Base-by-base conservation (phyloP, 1,284 basidiomycete species). In the Tranzscheliella williamsii region DNA sequence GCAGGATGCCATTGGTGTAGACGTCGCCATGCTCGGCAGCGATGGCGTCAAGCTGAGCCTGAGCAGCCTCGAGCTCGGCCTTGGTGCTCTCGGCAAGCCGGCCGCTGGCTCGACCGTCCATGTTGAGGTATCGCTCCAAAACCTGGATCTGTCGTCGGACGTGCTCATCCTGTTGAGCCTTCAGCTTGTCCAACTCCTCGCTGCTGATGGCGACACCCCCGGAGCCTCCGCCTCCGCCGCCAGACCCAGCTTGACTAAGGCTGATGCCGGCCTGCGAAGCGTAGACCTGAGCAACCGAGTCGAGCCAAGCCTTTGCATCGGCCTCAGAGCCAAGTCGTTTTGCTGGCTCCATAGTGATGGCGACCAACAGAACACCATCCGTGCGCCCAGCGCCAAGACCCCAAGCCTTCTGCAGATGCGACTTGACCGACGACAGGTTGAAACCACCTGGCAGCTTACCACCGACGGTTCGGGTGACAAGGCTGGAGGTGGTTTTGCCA, bases 361-460 rank as follows among this genome's bases (percentile, higher is more conserved):
- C 92, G 53, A 96, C 83, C 38, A 98, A 84, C 42, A 98, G 84
- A n/a, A 92, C 90, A 27, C 85, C 88, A 66, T 98, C 94, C 13
- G 89, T 85, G 49, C 94, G 90, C 30, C 85, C 84, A 8, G 93
- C 81, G 21, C 94, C 95, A 16, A 98, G 82, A 55, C 94, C 94
- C 93, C 92, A 73, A 1, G 60, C 61, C 51, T 72, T 72, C 42
- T 67, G 54, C 21, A 73, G 50, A 54, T 73, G 69, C 4, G 85
- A 80, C 80, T 95, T 94, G 79, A 93, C 90, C n/a, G 90, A 85
- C 4, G 93, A 90, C 21, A 89, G 83, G 78, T 96, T 96, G 85
- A 98, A 98, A 23, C 94, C 94, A 80, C 95, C 95, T 30, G 95
- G 95, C 88, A 98, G 93, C 82, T 98, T 98, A 52, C 87, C 86